phyloP scores from a whole-genome alignment of 2,329 filamentous ascomycete genomes.

The Chaetomium sp. region DNA sequence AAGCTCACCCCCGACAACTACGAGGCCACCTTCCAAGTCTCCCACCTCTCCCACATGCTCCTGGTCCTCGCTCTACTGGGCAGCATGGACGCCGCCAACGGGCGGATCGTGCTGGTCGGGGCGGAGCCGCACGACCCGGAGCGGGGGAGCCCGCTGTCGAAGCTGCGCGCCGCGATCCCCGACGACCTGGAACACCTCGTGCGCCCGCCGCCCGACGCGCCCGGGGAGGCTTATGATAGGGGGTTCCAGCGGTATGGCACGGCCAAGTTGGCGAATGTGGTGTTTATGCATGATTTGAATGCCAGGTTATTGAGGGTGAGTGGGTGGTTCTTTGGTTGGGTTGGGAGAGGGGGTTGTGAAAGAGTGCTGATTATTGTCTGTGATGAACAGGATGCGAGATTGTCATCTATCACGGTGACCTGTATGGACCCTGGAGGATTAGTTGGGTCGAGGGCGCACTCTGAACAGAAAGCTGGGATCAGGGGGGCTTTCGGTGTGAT shows the following conservation, averaged over 20 bases:
- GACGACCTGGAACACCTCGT: not conserved
- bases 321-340: not conserved
- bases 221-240: not conserved
- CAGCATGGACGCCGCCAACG: not conserved
- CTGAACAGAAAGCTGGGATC: not conserved
- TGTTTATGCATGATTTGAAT: constrained; percentile 4
- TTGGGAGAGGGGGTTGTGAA: not conserved
- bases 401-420: not conserved
- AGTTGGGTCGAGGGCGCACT: not conserved
- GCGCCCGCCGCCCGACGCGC: not conserved
- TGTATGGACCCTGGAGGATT: constrained; percentile 6
- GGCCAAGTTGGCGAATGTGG: constrained; percentile 8
- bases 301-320: constrained; percentile 1
- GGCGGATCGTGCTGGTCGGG: constrained; percentile 6
- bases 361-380: not conserved
- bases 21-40: constrained; percentile 12
- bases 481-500: not conserved
- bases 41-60: constrained; percentile 4
- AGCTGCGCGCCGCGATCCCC: not conserved
- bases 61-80: constrained; percentile 1
- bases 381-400: not conserved
- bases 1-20: not conserved
- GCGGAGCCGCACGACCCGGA: not conserved
- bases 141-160: not conserved
- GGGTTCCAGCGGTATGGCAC: constrained; percentile 9